Conservation (phyloP, 768 basidiomycete genomes). For the Xerocomus brunneocitrinus region DNA sequence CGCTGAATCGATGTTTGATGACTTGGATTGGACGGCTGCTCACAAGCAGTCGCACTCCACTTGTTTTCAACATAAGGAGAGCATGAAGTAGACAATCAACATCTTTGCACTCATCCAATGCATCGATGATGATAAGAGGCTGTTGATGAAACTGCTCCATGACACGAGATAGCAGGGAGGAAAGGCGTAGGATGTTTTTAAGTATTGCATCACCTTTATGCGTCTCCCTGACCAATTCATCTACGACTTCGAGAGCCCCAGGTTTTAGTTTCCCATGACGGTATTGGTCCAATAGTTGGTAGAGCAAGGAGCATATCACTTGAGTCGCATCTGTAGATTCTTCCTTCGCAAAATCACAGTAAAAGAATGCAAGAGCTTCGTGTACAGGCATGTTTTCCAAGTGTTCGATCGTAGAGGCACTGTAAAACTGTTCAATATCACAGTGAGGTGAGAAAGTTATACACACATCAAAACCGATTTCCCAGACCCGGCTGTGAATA, state of each 20-base stretch:
- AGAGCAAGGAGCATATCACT: background rate
- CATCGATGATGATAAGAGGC: conserved; percentile 6
- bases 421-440: background rate
- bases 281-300: background rate
- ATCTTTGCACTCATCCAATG: conserved; percentile 5
- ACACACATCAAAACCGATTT: background rate
- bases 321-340: background rate
- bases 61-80: background rate
- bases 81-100: background rate
- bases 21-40: background rate
- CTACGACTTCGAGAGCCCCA: background rate
- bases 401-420: background rate
- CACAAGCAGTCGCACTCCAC: background rate
- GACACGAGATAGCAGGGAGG: background rate
- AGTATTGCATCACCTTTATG: background rate
- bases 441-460: no score
- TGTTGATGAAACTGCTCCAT: background rate
- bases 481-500: background rate
- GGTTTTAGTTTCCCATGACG: background rate
- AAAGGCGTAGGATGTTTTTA: background rate
- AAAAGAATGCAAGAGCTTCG: background rate
- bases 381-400: background rate
- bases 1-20: background rate
- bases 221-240: background rate
- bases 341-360: background rate